Percentiles rank a stretch among this genome's conserved stretches.
These are phyloP conservation scores for Myriosclerotinia scirpicola DNA, from an alignment of 2,329 filamentous ascomycete species.

Conservation along the genomic window DNA sequence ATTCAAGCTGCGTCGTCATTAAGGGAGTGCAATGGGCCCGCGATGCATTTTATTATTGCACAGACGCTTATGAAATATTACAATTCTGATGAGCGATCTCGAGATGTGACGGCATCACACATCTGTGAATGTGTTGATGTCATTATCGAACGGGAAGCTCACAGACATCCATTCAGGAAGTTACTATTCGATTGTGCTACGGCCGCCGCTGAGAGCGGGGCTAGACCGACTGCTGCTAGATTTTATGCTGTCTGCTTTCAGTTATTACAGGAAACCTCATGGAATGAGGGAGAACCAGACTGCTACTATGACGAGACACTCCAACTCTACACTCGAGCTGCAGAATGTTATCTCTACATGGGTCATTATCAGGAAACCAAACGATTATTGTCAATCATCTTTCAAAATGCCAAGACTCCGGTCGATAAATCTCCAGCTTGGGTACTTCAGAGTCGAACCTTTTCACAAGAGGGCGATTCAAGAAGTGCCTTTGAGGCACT, in stretches of 20 bases:
- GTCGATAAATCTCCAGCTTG: conserved; percentile 82
- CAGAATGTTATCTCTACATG: conserved; percentile 81
- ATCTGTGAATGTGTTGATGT: conserved; percentile 75
- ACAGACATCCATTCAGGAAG: conserved; percentile 63
- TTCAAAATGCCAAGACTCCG: conserved; percentile 66
- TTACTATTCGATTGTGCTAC: conserved; percentile 78
- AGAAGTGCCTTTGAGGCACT: conserved; percentile 67
- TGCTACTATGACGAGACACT: conserved; percentile 85
- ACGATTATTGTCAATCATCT: conserved; percentile 67
- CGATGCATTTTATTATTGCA: conserved; percentile 91
- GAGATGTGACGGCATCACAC: conserved; percentile 76
- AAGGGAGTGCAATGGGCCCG: conserved; percentile 65
- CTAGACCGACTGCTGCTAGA: conserved; percentile 75
- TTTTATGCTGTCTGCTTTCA: conserved; percentile 76
- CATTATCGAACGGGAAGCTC: conserved; percentile 63
- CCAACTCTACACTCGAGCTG: conserved; percentile 72
- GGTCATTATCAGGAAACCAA: conserved; percentile 68
- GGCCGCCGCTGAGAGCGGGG: conserved; percentile 76
- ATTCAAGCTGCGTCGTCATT: conserved; percentile 71
- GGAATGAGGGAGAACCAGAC: conserved; percentile 69
- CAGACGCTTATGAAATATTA: conserved; percentile 76
- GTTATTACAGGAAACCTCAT: conserved; percentile 77
- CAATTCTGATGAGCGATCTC: conserved; percentile 57
- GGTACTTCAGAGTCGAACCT: conserved; percentile 78
- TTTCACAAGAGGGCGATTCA: conserved; percentile 71